Percentiles rank a stretch among this genome's conserved stretches.
These are phyloP conservation scores for Apiotrichum porosum DNA, from an alignment of 1,284 basidiomycete species.

Conservation along the genomic window DNA sequence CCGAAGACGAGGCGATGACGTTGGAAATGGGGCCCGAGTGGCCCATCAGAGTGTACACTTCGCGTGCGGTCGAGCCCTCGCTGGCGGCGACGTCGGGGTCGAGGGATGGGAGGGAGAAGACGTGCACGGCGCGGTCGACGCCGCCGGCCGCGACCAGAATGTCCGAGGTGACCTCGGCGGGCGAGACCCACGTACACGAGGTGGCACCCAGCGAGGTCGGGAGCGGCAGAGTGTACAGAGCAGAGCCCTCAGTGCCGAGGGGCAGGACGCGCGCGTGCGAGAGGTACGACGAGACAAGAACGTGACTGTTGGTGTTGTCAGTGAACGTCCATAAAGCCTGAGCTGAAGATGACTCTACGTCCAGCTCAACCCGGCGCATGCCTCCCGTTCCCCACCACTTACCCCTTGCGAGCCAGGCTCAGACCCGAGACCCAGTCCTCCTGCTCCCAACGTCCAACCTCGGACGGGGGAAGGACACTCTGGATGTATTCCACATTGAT, in stretches of 20 bases:
- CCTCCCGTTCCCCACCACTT: slow-evolving; percentile 33
- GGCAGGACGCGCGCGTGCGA: slow-evolving; percentile 69
- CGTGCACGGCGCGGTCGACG: slow-evolving; percentile 71
- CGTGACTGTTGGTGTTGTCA: slow-evolving; percentile 52
- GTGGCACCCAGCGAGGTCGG: slow-evolving; percentile 59
- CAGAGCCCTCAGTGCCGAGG: slow-evolving; percentile 18
- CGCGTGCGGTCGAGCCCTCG: slow-evolving; percentile 53
- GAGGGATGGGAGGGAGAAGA: slow-evolving; percentile 56
- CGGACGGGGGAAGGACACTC: slow-evolving; percentile 82
- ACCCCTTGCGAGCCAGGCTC: slow-evolving; percentile 66
- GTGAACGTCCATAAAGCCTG: slow-evolving; percentile 2
- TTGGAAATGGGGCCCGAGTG: slow-evolving; percentile 66
- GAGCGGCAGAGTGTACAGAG: slow-evolving; percentile 43
- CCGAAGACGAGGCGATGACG: slow-evolving; percentile 56
- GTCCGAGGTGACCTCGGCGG: slow-evolving; percentile 41
- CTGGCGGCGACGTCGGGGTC: slow-evolving; percentile 37
- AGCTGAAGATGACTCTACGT: too few relatives aligned
- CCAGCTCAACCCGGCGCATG: neutral
- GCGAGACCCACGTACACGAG: slow-evolving; percentile 60
- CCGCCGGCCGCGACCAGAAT: slow-evolving; percentile 65
- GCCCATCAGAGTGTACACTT: slow-evolving; percentile 58
- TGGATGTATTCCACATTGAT: slow-evolving; percentile 93
- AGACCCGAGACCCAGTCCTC: slow-evolving; percentile 93
- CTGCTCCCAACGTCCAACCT: slow-evolving; percentile 72
- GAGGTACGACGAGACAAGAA: slow-evolving; percentile 76